Base-by-base conservation (phyloP, 306 rosid genomes). In the Castanopsis chinensis region DNA sequence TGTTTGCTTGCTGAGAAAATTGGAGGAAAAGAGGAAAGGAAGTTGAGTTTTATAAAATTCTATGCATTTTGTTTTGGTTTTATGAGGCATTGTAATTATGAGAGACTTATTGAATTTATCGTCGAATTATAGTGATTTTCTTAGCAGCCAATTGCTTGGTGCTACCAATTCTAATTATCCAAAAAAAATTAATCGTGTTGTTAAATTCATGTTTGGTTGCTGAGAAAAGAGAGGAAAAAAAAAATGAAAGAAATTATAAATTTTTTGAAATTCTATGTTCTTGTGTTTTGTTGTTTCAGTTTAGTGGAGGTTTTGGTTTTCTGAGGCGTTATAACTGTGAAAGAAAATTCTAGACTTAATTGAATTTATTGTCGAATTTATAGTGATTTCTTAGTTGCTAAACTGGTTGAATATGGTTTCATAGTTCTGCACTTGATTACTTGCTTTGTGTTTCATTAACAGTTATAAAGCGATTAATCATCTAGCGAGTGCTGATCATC, bases 381-480 rank as follows among this genome's bases (percentile, higher is more conserved):
- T 28, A 64, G 30, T 64, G 70, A 2, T 49, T 54, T 32, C 10
- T 3, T 18, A 65, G 69, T 20, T 33, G n/a, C 45, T 49, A 56
- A 67, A 73, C 72, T 3, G 63, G 63, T 52, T 30, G 71, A 14
- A 7, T 28, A 12, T 76, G 79, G 61, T 20, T 17, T 64, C 4
- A 23, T 11, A 71, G n/a, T 33, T 12, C 58, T 43, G 32, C 11
- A 23, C 11, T 27, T 25, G 56, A 17, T 53, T 49, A 45, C 0
- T 52, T 78, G 52, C 7, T 59, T 32, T 71, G 72, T 57, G 28
- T 67, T 84, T 71, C 45, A 12, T 71, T 55, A 27, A 33, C 89
- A 95, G 99, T 81, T 85, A 74, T 69, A 88, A 89, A 85, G 98
- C 90, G 1, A 91, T 95, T 77, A 85, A 71, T 74, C 99, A 93